Percentiles rank a stretch among this genome's conserved stretches.
Conservation (phyloP, 495 filamentous ascomycete genomes). For the Peziza echinospora region DNA sequence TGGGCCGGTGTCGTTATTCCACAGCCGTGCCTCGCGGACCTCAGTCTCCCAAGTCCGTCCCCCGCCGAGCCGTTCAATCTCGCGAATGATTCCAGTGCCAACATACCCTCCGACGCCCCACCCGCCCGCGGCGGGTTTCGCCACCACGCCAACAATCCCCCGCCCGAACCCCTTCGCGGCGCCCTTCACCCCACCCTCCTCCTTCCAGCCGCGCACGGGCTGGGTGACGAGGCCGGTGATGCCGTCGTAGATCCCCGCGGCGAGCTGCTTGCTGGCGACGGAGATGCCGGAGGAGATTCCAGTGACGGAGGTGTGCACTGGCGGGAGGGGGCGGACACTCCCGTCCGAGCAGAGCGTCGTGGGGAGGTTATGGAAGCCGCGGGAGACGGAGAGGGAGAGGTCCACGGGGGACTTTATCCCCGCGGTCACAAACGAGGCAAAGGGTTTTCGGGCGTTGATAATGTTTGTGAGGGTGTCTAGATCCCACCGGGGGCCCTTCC, state of each 20-base stretch:
- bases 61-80: slow-evolving; percentile 23
- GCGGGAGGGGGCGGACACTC: slow-evolving; percentile 25
- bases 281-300: slow-evolving; percentile 44
- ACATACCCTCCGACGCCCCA: slow-evolving; percentile 42
- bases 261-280: slow-evolving; percentile 45
- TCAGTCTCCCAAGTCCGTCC: too few species aligned
- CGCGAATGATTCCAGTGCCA: slow-evolving; percentile 40
- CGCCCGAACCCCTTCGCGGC: slow-evolving; percentile 47
- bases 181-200: slow-evolving; percentile 35
- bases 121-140: slow-evolving; percentile 46
- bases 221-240: slow-evolving; percentile 46
- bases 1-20: too few species aligned
- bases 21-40: too few species aligned
- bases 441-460: not conserved
- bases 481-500: too few species aligned
- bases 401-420: slow-evolving; percentile 20
- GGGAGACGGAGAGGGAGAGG: slow-evolving; percentile 47
- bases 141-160: slow-evolving; percentile 49
- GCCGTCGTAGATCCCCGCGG: slow-evolving; percentile 51
- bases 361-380: slow-evolving; percentile 69
- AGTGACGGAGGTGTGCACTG: slow-evolving; percentile 32
- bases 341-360: slow-evolving; percentile 42
- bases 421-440: not conserved
- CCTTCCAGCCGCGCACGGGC: slow-evolving; percentile 38
- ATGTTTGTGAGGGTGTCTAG: not conserved